phyloP scores from a whole-genome alignment of 179 eudicot genomes.

The Gypsophila paniculata region DNA sequence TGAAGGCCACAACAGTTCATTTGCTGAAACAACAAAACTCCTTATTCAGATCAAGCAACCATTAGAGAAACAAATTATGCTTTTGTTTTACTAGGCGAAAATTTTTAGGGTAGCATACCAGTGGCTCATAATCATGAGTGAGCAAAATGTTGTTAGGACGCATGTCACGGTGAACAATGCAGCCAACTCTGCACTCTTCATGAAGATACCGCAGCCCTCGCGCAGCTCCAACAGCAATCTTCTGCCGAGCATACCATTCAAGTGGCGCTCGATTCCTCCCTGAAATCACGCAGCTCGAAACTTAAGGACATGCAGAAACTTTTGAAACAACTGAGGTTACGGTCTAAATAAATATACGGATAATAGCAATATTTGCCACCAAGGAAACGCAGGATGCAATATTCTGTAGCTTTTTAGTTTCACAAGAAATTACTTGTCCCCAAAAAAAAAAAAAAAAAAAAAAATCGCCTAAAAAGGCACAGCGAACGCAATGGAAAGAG shows the following conservation, averaged over 20 bases:
- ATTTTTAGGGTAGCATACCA: conserved; percentile 38
- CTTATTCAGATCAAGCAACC: neutral
- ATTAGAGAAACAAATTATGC: neutral
- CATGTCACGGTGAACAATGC: conserved; percentile 98
- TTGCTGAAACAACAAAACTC: neutral
- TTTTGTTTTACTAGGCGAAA: neutral
- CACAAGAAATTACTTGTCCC: neutral
- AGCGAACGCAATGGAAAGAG: neutral
- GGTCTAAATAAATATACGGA: neutral
- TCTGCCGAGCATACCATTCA: conserved; percentile 86
- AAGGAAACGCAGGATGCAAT: neutral
- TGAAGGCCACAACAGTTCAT: neutral
- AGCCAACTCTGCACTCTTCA: conserved; percentile 98
- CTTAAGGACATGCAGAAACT: neutral
- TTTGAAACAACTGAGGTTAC: neutral
- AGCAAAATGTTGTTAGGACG: conserved; percentile 94
- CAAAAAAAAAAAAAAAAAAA: neutral
- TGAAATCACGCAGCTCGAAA: conserved; percentile 25
- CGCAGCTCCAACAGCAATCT: conserved; percentile 89
- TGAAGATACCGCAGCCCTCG: conserved; percentile 94
- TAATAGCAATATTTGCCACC: neutral
- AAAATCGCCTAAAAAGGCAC: neutral
- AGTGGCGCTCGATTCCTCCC: conserved; percentile 61
- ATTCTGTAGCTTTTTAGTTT: neutral
- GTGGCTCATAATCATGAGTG: conserved; percentile 95